A percentile compares a stretch with the other conserved stretches of the same genome.
These are phyloP conservation scores for Diaporthe destruens DNA, from an alignment of 2,329 filamentous ascomycete genomes.

Conservation along the genomic window DNA sequence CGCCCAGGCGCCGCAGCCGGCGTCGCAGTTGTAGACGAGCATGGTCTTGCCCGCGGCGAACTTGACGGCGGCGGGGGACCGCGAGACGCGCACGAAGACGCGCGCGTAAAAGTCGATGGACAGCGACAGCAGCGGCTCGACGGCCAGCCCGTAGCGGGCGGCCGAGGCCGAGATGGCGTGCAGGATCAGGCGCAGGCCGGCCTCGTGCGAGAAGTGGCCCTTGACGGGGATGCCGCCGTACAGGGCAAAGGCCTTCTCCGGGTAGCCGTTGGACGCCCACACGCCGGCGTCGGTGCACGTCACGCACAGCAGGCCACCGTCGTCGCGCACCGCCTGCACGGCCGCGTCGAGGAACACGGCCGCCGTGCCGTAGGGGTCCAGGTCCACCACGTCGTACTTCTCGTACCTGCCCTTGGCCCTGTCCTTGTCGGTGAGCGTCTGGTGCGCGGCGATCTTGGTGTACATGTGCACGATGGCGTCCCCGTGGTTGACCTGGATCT, in stretches of 20 bases:
- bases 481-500: constrained; percentile 79
- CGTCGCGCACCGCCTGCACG: constrained; percentile 83
- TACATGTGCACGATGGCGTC: constrained; percentile 97
- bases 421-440: constrained; percentile 56
- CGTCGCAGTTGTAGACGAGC: constrained; percentile 91
- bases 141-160: constrained; percentile 85
- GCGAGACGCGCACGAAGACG: constrained; percentile 85
- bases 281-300: constrained; percentile 97
- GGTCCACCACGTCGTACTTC: constrained; percentile 92
- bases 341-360: constrained; percentile 93
- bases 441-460: constrained; percentile 68
- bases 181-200: constrained; percentile 86
- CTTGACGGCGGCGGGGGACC: constrained; percentile 88
- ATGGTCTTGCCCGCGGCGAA: constrained; percentile 92
- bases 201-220: constrained; percentile 88
- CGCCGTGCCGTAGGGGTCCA: constrained; percentile 96
- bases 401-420: constrained; percentile 55
- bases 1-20: constrained; percentile 91
- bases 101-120: constrained; percentile 97
- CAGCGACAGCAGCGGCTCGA: constrained; percentile 91
- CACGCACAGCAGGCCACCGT: constrained; percentile 91
- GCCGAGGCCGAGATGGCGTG: constrained; percentile 85
- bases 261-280: constrained; percentile 93
- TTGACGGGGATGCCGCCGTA: constrained; percentile 93
- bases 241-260: constrained; percentile 93